Evolutionary conservation across 2,329 filamentous ascomycete species (phyloP).

Genomic region (Neurospora crassa): DNA sequence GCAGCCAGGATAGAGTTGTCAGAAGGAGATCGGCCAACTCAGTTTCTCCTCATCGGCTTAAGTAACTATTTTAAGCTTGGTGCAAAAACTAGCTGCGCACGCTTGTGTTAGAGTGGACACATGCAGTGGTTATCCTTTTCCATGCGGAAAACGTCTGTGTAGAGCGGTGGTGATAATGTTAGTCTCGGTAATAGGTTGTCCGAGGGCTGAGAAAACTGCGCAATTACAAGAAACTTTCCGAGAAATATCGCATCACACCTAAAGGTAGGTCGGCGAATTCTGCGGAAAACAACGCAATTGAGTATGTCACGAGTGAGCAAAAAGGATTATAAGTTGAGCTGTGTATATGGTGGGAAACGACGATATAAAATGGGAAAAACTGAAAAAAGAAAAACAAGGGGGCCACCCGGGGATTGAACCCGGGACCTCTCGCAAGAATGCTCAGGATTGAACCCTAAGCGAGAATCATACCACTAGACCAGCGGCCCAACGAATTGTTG

Average conservation of each 20-base stretch:
- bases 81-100: too few species aligned
- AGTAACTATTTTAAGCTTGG: too few species aligned
- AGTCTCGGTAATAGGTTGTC: background rate
- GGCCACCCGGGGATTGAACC: conserved; percentile 13
- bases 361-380: background rate
- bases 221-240: too few species aligned
- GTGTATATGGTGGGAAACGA: background rate
- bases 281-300: background rate
- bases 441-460: conserved; percentile 27
- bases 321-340: background rate
- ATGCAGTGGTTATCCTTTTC: background rate
- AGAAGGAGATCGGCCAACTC: too few species aligned
- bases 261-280: background rate
- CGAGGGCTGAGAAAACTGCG: too few species aligned
- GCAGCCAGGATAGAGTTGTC: too few species aligned
- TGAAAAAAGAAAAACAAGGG: background rate
- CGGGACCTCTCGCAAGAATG: conserved; percentile 12
- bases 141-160: background rate
- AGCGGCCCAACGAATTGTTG: background rate
- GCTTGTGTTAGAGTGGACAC: background rate
- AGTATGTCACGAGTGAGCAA: background rate
- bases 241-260: too few species aligned
- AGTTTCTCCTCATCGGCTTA: too few species aligned
- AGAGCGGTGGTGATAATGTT: background rate
- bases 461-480: background rate